Evolutionary conservation across 2,329 filamentous ascomycete species (phyloP), one percentile per base, ranked within the genome.

Genomic region (Cytospora schulzeri): DNA sequence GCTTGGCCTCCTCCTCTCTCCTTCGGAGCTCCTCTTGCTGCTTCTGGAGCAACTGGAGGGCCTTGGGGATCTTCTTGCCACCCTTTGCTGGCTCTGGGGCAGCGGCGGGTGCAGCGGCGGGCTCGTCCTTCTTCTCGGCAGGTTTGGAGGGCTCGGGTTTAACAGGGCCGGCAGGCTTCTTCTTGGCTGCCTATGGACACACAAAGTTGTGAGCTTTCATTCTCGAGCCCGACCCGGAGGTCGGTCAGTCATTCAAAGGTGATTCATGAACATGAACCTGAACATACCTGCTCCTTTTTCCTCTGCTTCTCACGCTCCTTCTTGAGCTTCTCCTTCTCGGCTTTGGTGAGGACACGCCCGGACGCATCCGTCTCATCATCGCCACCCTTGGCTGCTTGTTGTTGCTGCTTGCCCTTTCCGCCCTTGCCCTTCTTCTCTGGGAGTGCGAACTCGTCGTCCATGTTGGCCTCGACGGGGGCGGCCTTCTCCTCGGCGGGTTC

Each of bases 231-330:
- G 45, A 22, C 1, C 45, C 45, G 22, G 24, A 9, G 29, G n/a
- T 7, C 22, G 14, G 45, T 48, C n/a, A 48, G 6, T 12, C n/a
- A n/a, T n/a, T n/a, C n/a, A n/a, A n/a, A n/a, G n/a, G n/a, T n/a
- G n/a, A n/a, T n/a, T n/a, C n/a, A n/a, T n/a, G n/a, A n/a, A n/a
- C n/a, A n/a, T n/a, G n/a, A n/a, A n/a, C n/a, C n/a, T n/a, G n/a
- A 28, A 55, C 66, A 57, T 67, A 95, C 92, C 86, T 98, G 91
- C 79, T 99, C 95, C 87, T 93, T 99, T 82, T 99, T 99, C 70
- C 93, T 86, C 80, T 95, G 91, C 87, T 99, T 99, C 82, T 99
- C 95, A 67, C 92, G 88, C 81, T 99, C 95, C 81, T 97, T 99
- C 85, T 94, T 98, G 73, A 94, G 84, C 79, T 92, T 96, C 77